Base-by-base conservation (phyloP, 2,329 filamentous ascomycete species). In the Aspergillus cejpii region DNA sequence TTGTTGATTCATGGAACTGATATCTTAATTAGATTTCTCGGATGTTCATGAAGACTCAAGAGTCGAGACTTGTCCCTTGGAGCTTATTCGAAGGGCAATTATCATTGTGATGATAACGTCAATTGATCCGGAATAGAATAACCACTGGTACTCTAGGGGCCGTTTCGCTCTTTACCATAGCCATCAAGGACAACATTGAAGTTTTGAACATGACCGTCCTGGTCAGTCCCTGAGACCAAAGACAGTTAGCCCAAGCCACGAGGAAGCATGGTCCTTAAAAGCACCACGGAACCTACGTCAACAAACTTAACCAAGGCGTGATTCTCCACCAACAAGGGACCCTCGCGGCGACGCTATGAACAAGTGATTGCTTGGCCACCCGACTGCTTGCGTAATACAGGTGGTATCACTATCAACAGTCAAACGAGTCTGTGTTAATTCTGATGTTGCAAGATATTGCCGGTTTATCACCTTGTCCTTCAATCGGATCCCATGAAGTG, bases 251-350 rank as follows among this genome's bases (percentile, higher is more conserved):
- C n/a, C 31, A 34, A 10, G 31, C 31, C 31, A 34, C 31, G 17
- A 34, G 31, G 11, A 28, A 20, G 31, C 11, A 6, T 5, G 31
- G 31, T 19, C 5, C 15, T 39, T 37, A 24, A 31, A 45, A 48
- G 53, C 49, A 44, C 44, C 44, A 53, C 51, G 50, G 47, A 51
- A 52, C 23, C 23, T n/a, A 24, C 4, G 23, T 24, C 23, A 24
- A 24, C 23, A 24, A 24, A 4, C 8, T 24, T 4, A 24, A 24
- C 39, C 45, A 45, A 37, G 31, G 44, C 15, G 31, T 28, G 44
- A 61, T 62, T 61, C 62, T 49, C 63, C 63, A 65, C 63, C 51
- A 44, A 55, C 55, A 64, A 64, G 61, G 63, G 62, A 65, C 62
- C 58, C 51, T 53, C 45, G 52, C 51, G 45, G 52, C 44, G 44